phyloP scores from a whole-genome alignment of 78 protist species.

The Dictyostelium purpureum region DNA sequence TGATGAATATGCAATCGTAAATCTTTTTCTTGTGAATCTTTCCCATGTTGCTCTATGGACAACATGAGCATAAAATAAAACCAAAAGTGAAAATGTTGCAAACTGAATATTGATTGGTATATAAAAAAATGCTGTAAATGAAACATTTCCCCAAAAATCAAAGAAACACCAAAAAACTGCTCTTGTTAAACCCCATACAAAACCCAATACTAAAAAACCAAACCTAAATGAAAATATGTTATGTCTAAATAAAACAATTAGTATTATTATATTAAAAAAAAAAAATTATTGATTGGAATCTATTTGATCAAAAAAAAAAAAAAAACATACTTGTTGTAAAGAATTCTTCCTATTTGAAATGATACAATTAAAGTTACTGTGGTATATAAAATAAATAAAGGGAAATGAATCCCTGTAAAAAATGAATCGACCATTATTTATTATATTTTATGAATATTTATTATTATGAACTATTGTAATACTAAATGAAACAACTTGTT shows the following conservation, averaged over 20 bases:
- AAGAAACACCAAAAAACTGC: constrained; percentile 26
- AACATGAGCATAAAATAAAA: constrained; percentile 73
- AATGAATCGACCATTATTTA: not conserved
- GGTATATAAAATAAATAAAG: constrained; percentile 38
- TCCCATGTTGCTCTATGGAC: constrained; percentile 69
- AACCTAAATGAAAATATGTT: constrained; percentile 70
- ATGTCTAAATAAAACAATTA: constrained; percentile 16
- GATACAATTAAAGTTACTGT: constrained; percentile 15
- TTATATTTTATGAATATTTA: not conserved
- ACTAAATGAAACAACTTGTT: too few species aligned
- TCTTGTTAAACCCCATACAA: constrained; percentile 54
- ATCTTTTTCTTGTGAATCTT: constrained; percentile 32
- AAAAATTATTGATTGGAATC: not conserved
- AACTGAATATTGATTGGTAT: constrained; percentile 64
- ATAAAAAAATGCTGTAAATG: not conserved
- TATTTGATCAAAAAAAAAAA: too few species aligned
- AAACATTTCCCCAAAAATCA: not conserved
- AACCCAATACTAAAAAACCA: constrained; percentile 65
- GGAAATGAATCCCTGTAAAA: constrained; percentile 1
- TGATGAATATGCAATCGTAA: constrained; percentile 40
- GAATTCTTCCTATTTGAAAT: constrained; percentile 62
- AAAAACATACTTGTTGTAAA: constrained; percentile 47
- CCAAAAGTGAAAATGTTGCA: constrained; percentile 65
- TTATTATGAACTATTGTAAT: too few species aligned
- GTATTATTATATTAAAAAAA: not conserved